Conservation (phyloP, 257 asterid species). For the Petunia secreta region DNA sequence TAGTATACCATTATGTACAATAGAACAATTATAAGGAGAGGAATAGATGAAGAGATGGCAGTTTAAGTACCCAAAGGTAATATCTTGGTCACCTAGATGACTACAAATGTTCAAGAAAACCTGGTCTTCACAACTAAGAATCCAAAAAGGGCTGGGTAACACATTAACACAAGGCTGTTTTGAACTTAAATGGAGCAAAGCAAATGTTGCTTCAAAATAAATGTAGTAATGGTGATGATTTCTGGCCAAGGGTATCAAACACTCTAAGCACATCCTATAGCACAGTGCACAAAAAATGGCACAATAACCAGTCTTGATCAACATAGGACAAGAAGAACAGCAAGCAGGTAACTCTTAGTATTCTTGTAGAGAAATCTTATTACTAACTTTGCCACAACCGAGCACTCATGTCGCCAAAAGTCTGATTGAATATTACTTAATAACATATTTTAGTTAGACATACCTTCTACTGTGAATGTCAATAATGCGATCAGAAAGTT, state of each 20-base stretch:
- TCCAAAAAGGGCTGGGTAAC: background rate
- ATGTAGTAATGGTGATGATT: background rate
- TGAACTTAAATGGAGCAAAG: background rate
- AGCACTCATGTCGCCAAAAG: background rate
- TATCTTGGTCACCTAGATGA: background rate
- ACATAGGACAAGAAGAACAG: background rate
- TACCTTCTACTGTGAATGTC: constrained; percentile 80
- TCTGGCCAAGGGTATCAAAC: background rate
- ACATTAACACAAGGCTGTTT: background rate
- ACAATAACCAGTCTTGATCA: background rate
- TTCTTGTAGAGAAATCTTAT: background rate
- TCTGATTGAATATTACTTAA: background rate
- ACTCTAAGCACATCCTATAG: background rate
- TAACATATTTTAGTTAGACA: background rate
- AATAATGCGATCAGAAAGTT: constrained; percentile 55
- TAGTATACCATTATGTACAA: background rate
- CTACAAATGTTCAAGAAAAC: background rate
- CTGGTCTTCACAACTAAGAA: background rate
- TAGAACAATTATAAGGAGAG: background rate
- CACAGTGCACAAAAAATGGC: background rate
- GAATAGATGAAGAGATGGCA: background rate
- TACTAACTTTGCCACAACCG: background rate
- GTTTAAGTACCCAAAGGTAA: background rate
- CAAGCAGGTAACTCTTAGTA: background rate
- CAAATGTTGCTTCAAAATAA: background rate